A percentile compares a stretch with the other conserved stretches of the same genome.
Evolutionary conservation across 148 eudicot species (phyloP).

Genomic region (Selenicereus undatus): DNA sequence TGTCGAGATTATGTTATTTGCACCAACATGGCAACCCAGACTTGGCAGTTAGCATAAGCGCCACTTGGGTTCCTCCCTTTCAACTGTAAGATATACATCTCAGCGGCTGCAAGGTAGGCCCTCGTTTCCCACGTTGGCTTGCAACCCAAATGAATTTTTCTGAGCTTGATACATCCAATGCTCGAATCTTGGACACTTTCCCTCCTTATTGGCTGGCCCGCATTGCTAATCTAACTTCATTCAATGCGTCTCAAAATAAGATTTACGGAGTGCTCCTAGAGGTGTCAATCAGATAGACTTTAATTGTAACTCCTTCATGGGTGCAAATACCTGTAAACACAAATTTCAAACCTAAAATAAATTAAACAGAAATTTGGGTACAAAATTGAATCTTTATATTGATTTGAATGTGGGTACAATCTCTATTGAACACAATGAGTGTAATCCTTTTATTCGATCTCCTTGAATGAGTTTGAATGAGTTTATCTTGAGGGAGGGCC

Average conservation of each 20-base stretch:
- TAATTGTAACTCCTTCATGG: neutral
- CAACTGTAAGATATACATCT: neutral
- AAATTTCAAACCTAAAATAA: too few species aligned
- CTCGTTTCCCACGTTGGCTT: neutral
- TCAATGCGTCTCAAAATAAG: neutral
- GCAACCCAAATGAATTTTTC: neutral
- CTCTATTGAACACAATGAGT: neutral
- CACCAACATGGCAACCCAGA: constrained; percentile 21
- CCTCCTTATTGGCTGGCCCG: neutral
- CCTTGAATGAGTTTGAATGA: too few species aligned
- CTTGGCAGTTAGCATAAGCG: neutral
- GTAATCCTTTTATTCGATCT: neutral
- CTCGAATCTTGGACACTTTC: neutral
- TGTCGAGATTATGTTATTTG: constrained; percentile 16
- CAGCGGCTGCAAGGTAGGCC: neutral
- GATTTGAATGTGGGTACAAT: too few species aligned
- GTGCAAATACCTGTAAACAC: too few species aligned
- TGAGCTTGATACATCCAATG: neutral
- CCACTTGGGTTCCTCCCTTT: neutral
- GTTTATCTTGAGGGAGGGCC: too few species aligned
- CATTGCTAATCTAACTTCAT: neutral
- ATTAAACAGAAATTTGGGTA: too few species aligned
- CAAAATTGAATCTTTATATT: too few species aligned
- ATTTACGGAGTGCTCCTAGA: neutral
- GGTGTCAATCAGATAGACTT: neutral